Base-by-base conservation (phyloP, 106 monocot species). In the Phalaenopsis equestris region DNA sequence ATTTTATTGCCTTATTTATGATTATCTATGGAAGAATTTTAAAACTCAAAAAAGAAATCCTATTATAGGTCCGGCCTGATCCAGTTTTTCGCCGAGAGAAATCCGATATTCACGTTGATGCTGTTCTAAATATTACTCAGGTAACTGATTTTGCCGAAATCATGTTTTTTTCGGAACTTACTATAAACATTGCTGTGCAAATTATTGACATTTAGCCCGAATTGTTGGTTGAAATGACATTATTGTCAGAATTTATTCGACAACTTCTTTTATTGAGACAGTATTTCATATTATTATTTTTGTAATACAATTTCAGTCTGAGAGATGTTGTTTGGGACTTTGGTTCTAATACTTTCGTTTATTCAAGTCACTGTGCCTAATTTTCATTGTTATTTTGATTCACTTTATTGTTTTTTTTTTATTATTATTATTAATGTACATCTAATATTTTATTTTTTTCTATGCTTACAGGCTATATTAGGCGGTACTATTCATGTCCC, bases 401-500 rank as follows among this genome's bases (percentile, higher is more conserved):
- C 64, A 64, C 64, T 64, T 23, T 8, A 64, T 21, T 64, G 11
- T 52, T 52, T 64, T 6, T 23, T 64, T 64, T 64, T 21, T 1
- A 12, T 2, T n/a, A 74, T n/a, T n/a, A n/a, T n/a, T n/a, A n/a
- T n/a, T n/a, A n/a, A n/a, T 74, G 41, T 74, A 11, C 38, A 42
- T 3, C 74, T 42, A 43, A 74, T 12, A 39, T 70, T 70, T 14
- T 70, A 70, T 8, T 72, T 74, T 12, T 45, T 19, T 61, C 18
- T 24, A 47, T 74, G 39, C 81, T 5, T 83, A 42, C 84, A 99
- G 99, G 99, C 95, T 70, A 89, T 99, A 24, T 80, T 99, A 61
- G 99, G 99, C 76, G 99, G 93, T 73, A 99, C 89, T 61, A 83
- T 95, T 81, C 90, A 91, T 84, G 95, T 99, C 23, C 99, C 95